Evolutionary conservation across 1,284 basidiomycete genomes (phyloP), one percentile per base, ranked within the genome.

Genomic region (Leccinum pachyderme): DNA sequence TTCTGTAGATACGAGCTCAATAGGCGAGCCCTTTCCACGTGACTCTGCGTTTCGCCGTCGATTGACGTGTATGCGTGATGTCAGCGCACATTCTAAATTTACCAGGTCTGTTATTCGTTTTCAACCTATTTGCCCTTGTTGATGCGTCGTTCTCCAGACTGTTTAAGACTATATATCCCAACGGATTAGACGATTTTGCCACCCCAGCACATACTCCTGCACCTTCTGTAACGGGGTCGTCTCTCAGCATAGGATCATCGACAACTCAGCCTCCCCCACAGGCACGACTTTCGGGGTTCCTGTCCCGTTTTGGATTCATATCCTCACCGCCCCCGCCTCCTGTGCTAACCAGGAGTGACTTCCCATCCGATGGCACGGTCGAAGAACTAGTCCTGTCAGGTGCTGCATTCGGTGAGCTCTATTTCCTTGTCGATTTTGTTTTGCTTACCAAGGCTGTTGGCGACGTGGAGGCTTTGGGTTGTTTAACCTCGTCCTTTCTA

Each of bases 401-500:
- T 2, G 82, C 85, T 5, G 89, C 89, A 3, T 91, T 90, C 63
- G 89, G 86, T 85, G 56, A 49, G 69, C 56, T 41, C 11, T 31
- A 29, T 32, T 52, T 54, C 33, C 13, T 31, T 25, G 12, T 33
- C 9, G 7, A 9, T 35, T 48, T 4, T 27, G 12, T 25, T n/a
- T 56, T 52, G 28, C 44, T 57, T 13, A 53, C 47, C 8, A 4
- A 13, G 4, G 22, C 37, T 9, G 27, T 49, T n/a, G 22, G 7
- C 37, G 11, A 22, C 18, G 39, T 51, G 8, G 32, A 82, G 80
- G 86, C 0, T 83, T 75, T 62, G 89, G 88, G 0, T 65, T 91
- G 25, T 91, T 91, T 72, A 90, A 90, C 63, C 79, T 91, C 47
- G 83, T 89, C 8, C 83, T 91, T 59, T 89, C 87, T 2, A 72